phyloP scores from a whole-genome alignment of 306 rosid species.

The Prosopis cineraria region DNA sequence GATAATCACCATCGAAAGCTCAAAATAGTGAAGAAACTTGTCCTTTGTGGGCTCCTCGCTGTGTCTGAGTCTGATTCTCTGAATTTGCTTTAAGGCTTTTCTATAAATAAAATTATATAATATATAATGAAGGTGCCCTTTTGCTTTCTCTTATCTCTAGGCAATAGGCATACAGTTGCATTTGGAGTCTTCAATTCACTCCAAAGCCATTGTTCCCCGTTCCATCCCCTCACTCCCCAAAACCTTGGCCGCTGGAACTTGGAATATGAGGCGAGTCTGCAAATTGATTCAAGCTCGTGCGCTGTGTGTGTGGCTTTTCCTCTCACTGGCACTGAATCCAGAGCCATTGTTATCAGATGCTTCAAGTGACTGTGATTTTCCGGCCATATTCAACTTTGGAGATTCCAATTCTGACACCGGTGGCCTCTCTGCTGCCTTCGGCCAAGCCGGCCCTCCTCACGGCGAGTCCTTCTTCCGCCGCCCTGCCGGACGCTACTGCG shows the following conservation, averaged over 20 bases:
- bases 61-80: background rate
- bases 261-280: conserved; percentile 1
- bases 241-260: background rate
- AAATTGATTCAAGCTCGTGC: background rate
- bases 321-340: conserved; percentile 32
- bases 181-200: background rate
- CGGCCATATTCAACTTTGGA: conserved; percentile 88
- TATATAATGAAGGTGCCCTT: background rate
- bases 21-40: background rate
- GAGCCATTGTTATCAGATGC: conserved; percentile 19
- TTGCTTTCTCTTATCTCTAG: background rate
- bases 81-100: background rate
- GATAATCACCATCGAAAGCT: background rate
- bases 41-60: background rate
- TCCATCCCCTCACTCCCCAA: background rate
- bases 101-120: background rate
- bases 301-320: conserved; percentile 28
- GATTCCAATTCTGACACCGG: conserved; percentile 96
- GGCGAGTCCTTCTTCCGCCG: conserved; percentile 61
- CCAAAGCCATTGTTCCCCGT: background rate
- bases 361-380: conserved; percentile 54
- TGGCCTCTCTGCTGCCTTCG: conserved; percentile 86
- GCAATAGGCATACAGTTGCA: background rate
- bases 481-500: conserved; percentile 73
- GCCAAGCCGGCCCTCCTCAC: conserved; percentile 66